These are phyloP conservation scores for Blepharisma japonicum DNA, from an alignment of 73 alveolate species.

Conservation along the genomic window DNA sequence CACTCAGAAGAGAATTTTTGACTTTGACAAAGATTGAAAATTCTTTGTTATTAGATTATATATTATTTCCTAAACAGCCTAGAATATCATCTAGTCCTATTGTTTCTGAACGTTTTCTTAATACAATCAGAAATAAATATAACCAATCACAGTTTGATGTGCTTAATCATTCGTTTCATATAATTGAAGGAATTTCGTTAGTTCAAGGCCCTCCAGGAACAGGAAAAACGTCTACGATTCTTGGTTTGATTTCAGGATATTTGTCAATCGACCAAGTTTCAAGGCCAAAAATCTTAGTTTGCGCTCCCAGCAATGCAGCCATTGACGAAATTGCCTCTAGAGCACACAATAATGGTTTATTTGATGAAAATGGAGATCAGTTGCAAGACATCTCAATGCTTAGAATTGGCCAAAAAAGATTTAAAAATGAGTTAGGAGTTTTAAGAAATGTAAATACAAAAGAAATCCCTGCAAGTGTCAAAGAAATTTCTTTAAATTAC, in stretches of 20 bases:
- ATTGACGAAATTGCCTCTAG: conserved; percentile 73
- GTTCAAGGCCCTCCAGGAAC: conserved; percentile 38
- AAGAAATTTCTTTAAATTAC: background rate
- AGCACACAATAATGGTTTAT: conserved; percentile 45
- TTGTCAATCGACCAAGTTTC: background rate
- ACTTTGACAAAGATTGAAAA: no score
- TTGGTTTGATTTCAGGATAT: conserved; percentile 2
- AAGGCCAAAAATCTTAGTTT: conserved; percentile 51
- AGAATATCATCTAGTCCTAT: no score
- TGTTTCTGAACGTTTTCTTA: no score
- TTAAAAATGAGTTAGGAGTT: background rate
- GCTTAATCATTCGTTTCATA: no score
- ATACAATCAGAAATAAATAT: no score
- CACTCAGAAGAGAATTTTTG: no score
- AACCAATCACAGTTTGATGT: no score
- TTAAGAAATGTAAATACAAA: background rate
- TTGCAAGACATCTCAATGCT: conserved; percentile 35
- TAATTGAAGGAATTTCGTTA: background rate
- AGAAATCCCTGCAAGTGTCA: conserved; percentile 7
- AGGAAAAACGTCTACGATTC: conserved; percentile 23
- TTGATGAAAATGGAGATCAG: conserved; percentile 45
- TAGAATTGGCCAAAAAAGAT: conserved; percentile 39
- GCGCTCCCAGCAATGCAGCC: conserved; percentile 87
- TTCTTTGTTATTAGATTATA: no score
- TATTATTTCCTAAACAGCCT: no score